Evolutionary conservation across 148 eudicot species (phyloP).

Genomic region (Rhododendron vialii): DNA sequence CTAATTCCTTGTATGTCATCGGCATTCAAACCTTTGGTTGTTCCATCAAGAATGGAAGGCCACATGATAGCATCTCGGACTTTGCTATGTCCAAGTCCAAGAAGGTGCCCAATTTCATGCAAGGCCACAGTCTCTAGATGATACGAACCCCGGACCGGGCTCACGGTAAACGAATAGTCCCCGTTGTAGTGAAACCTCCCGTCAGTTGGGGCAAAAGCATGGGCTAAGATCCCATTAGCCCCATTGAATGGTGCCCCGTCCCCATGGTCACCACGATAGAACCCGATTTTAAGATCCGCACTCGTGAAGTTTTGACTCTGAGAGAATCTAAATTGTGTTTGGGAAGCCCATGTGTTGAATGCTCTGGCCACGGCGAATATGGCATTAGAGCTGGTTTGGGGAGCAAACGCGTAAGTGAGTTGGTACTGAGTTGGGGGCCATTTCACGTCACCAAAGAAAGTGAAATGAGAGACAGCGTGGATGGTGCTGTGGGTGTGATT

Average conservation of each 20-base stretch:
- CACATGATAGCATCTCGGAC: conserved; percentile 20
- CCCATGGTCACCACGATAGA: conserved; percentile 13
- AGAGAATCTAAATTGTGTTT: conserved; percentile 16
- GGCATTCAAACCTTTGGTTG: conserved; percentile 3
- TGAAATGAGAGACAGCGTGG: too few relatives aligned
- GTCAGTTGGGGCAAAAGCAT: conserved; percentile 17
- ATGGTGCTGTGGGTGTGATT: too few relatives aligned
- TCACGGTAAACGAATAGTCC: conserved; percentile 6
- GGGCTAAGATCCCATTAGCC: conserved; percentile 19
- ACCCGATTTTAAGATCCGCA: conserved; percentile 21
- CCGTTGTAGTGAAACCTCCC: conserved; percentile 25
- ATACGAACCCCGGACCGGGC: not conserved
- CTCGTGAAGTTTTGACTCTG: too few relatives aligned
- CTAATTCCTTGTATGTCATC: conserved; percentile 26
- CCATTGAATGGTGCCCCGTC: conserved; percentile 22
- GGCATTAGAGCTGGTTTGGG: not conserved
- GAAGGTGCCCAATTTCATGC: conserved; percentile 33
- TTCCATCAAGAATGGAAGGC: not conserved
- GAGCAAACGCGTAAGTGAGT: conserved; percentile 17
- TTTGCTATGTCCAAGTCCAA: conserved; percentile 23
- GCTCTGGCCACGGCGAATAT: not conserved
- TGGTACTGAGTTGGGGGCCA: conserved; percentile 14
- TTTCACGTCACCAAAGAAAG: not conserved
- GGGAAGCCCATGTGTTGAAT: conserved; percentile 19
- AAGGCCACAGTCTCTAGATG: conserved; percentile 19